Evolutionary conservation across 805 yeast genomes (phyloP), one percentile per base, ranked within the genome.

Genomic region (Candida incommunis): DNA sequence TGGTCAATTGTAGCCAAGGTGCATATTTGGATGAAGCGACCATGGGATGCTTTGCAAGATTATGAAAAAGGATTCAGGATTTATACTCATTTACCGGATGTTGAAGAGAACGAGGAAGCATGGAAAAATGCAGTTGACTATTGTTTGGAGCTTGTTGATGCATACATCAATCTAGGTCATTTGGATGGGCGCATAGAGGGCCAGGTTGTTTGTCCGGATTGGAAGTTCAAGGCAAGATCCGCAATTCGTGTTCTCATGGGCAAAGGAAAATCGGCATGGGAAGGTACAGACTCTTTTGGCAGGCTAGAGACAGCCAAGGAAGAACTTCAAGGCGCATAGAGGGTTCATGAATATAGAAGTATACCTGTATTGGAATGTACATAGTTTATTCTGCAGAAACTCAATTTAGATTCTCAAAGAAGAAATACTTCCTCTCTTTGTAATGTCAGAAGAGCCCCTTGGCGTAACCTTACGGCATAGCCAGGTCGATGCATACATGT

Each of bases 401-500:
- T 21, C n/a, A 26, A 20, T 21, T 21, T 20, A 20, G n/a, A 44
- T 40, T 26, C 27, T 23, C 25, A 27, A n/a, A 9, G 37, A 13
- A 13, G 37, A 31, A 16, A 31, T 31, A 18, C 37, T 31, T 11
- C 18, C 37, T 16, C 37, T 31, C 18, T 31, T 9, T 7, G 18
- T 11, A 13, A 7, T 31, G n/a, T 31, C 37, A 9, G 37, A n/a
- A n/a, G n/a, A n/a, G n/a, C n/a, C n/a, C 11, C 20, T n/a, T 7
- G 37, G n/a, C 20, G 9, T 31, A 7, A 41, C 23, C 58, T 82
- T 82, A 23, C 80, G 77, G 60, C 88, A 80, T 18, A 84, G 75
- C 94, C 94, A 83, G 1, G 94, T 82, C 2, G 90, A 80, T 2
- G 94, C 92, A 59, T 83, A 83, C 94, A 83, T 83, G 62, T 84